Base-by-base conservation (phyloP, 2,329 filamentous ascomycete species). In the Apiospora koreana region DNA sequence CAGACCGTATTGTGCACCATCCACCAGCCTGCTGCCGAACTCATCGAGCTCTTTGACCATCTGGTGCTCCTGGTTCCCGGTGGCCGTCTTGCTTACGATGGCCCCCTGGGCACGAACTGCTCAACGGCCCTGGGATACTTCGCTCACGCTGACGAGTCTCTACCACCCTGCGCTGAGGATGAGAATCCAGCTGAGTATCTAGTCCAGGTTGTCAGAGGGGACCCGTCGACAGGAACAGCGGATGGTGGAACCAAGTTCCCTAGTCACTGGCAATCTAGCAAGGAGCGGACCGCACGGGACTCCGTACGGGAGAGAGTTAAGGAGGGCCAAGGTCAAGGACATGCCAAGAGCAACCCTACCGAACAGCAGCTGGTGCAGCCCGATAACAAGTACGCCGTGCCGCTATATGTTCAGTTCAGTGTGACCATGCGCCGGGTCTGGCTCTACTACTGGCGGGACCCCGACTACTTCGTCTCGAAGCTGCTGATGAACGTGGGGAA, bases 1-100 rank as follows among this genome's bases (percentile, higher is more conserved):
- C 90, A 93, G 76, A 91, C 91, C 7, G 92, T 94, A 72, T 83
- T 94, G 68, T 93, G 91, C 80, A 93, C 91, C 0, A 93, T 93
- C 69, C 91, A 93, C 76, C 91, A 93, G 76, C 91, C 91, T 4
- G 91, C 88, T 2, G 90, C 89, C 1, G 86, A 92, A 71, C 83
- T 93, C 2, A 90, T 93, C 70, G 87, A 92, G 76, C 86, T 93
- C 76, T 93, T 94, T 79, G 91, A 93, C 77, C 92, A 92, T 86
- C 88, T 93, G 25, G 84, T 93, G 1, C 89, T 90, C 1, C 83
- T 93, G 41, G 91, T 92, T 74, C 90, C 87, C 0, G 90, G 89
- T n/a, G 91, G 90, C 23, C 91, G 92, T 76, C 91, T 89, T 0
- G 92, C 92, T 79, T 94, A 94, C 80, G 88, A 93, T 18, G 92